Evolutionary conservation across 192 early-diverging fungal species (phyloP), one percentile per base, ranked within the genome.

Genomic region (Pilobolus umbonatus): DNA sequence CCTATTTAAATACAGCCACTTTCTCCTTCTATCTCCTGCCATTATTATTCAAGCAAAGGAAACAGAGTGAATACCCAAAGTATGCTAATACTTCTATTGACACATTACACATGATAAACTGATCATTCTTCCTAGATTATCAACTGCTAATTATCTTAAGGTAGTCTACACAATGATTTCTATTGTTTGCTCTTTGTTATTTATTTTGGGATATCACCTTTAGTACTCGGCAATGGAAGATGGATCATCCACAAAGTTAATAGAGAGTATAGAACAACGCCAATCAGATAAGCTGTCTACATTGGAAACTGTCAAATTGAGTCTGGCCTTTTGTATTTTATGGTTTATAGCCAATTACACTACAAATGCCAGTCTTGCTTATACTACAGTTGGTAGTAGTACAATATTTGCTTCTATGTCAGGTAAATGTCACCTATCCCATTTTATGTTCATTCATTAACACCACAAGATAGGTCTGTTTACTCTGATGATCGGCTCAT

Each of bases 341-440:
- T 92, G 90, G 90, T 92, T 92, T 75, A 36, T 68, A 25, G 90
- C 88, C 53, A 90, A 90, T 63, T 80, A 81, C 70, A 69, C 80
- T 2, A 85, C 78, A 31, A 92, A 89, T 60, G 78, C 84, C 8
- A 85, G 85, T 32, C 74, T 90, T 40, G 83, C 85, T 0, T 86
- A 87, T 59, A 89, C 88, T 14, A 80, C 76, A 0, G 90, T 90
- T 17, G 85, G 82, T 5, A 88, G 84, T 55, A 80, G 79, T 21
- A 88, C 90, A 17, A 89, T 92, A 11, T 61, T 92, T 8, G 76
- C 83, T 14, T 86, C 90, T 1, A 86, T 83, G 44, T 88, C 88
- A 34, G 85, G 78, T 75, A 62, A 42, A 36, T n/a, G n/a, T n/a
- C n/a, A n/a, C n/a, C n/a, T n/a, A n/a, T n/a, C n/a, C n/a, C n/a